Evolutionary conservation across 2,329 filamentous ascomycete genomes (phyloP), one percentile per base, ranked within the genome.

Genomic region (Rhinocladiella similis): DNA sequence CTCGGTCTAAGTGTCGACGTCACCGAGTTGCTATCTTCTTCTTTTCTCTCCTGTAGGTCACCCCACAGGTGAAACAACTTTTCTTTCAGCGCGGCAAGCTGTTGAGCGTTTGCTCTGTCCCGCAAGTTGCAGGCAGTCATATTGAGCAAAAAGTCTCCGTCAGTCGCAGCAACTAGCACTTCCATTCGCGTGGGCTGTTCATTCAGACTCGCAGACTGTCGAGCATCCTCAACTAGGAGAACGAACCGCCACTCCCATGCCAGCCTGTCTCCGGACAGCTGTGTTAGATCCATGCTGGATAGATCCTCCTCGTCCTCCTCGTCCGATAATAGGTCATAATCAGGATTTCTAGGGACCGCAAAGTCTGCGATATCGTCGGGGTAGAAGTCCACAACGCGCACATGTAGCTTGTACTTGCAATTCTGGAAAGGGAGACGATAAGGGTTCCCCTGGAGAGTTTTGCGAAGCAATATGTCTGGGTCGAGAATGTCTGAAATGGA

Each of bases 191-290:
- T 53, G 7, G 33, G 68, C 13, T 75, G 80, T 13, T 70, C 65
- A 33, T 69, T 65, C n/a, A 67, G 63, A 53, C 68, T 66, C 29
- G 64, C 61, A 42, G 65, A 69, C 3, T 74, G 68, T 29, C 74
- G 70, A 0, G 82, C 85, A 62, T 92, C 89, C 71, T 96, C 89
- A 1, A 97, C 82, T 12, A 88, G 78, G 20, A 97, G 78, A 19
- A 83, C 83, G 71, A 97, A 97, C 13, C 83, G 81, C 92, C 92
- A 97, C 70, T 94, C 85, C 89, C 90, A 96, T 6, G 70, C 67
- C 1, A 68, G 43, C n/a, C 66, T 68, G 3, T 63, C 62, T 22
- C 66, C 57, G 22, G 49, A 36, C 9, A 20, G 22, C 18, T 48
- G 51, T 9, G 47, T 46, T 5, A 53, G 42, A 19, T 57, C 50